Evolutionary conservation across 306 rosid species (phyloP).

Genomic region (Prunus mongolica): DNA sequence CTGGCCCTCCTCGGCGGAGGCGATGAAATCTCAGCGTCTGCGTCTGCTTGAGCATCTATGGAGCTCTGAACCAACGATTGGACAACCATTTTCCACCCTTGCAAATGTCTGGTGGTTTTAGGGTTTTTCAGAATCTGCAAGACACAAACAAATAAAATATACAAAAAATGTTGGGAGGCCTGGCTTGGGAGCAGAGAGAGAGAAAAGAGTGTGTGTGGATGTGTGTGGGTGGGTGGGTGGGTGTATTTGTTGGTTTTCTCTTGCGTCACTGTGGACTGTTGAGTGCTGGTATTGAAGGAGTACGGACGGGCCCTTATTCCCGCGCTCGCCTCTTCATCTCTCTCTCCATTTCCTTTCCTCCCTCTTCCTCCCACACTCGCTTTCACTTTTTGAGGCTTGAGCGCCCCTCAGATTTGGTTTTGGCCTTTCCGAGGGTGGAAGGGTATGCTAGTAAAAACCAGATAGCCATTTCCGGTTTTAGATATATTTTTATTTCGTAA

Average conservation of each 20-base stretch:
- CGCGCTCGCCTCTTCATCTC: constrained; percentile 1
- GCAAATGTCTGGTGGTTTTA: not conserved
- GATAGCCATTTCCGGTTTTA: not conserved
- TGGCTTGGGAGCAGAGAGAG: not conserved
- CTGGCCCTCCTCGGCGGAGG: constrained; percentile 38
- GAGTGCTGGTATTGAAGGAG: not conserved
- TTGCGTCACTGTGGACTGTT: not conserved
- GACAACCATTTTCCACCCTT: constrained; percentile 33
- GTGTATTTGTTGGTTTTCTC: not conserved
- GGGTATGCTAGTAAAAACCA: not conserved
- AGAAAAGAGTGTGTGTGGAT: not conserved
- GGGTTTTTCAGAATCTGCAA: not conserved
- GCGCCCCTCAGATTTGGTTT: not conserved
- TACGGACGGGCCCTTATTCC: not conserved
- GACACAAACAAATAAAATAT: not conserved
- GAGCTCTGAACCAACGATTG: constrained; percentile 35
- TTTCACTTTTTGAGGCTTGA: not conserved
- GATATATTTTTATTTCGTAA: not conserved
- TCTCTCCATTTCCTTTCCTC: not conserved
- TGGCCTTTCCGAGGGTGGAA: not conserved
- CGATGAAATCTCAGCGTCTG: not conserved
- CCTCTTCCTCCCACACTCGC: not conserved
- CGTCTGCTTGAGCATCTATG: not conserved
- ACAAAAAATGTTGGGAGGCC: not conserved
- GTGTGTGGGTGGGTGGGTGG: not conserved